Evolutionary conservation across 108 stramenopile species (phyloP).

Genomic region (Nitzschia putrida): DNA sequence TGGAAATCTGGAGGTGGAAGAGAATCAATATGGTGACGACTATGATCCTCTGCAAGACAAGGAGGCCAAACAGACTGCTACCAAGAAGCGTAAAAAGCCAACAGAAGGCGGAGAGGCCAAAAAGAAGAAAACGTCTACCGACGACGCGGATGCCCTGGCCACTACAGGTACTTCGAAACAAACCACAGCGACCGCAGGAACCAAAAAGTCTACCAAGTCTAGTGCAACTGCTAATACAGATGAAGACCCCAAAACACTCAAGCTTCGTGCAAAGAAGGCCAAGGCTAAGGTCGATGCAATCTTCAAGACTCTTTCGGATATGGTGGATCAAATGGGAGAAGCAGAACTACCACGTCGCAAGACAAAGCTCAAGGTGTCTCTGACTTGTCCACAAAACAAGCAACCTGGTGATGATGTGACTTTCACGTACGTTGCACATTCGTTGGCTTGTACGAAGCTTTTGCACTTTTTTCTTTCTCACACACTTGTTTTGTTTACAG

Average conservation of each 20-base stretch:
- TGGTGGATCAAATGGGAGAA: constrained; percentile 59
- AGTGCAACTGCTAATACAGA: constrained; percentile 5
- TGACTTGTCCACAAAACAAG: constrained; percentile 69
- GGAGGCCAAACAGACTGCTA: constrained; percentile 13
- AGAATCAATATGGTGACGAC: constrained; percentile 62
- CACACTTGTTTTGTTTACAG: constrained; percentile 27
- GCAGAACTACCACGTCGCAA: constrained; percentile 71
- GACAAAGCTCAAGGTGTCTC: constrained; percentile 52
- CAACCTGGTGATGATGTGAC: constrained; percentile 68
- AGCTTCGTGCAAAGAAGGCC: constrained; percentile 30
- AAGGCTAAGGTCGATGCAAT: constrained; percentile 23
- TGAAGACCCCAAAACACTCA: constrained; percentile 13
- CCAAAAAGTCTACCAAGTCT: constrained; percentile 16
- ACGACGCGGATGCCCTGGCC: constrained; percentile 12
- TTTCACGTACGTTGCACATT: constrained; percentile 58
- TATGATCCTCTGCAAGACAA: constrained; percentile 63
- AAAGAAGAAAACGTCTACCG: constrained; percentile 6
- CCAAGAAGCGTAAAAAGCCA: constrained; percentile 39
- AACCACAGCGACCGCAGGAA: constrained; percentile 15
- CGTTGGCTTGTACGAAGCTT: neutral
- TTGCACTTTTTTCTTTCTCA: constrained; percentile 6
- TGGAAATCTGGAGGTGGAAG: constrained; percentile 80
- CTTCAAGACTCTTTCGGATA: constrained; percentile 47
- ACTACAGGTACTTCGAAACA: constrained; percentile 21
- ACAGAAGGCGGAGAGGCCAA: neutral